Evolutionary conservation across 2,329 filamentous ascomycete species (phyloP).

Genomic region (Phialemonium atrogriseum): DNA sequence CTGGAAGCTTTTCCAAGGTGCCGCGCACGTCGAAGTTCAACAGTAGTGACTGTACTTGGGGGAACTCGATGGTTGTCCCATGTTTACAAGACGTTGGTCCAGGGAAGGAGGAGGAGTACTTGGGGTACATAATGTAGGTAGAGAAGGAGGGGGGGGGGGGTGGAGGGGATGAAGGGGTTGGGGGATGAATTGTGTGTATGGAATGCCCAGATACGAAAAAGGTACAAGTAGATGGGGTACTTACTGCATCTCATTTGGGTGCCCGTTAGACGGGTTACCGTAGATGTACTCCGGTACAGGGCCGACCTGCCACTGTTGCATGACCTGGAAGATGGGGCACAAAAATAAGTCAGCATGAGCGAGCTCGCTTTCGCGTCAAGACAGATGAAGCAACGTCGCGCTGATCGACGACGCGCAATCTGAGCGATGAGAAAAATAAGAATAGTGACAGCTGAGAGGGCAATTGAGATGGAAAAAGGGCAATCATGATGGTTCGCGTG

Average conservation of each 20-base stretch:
- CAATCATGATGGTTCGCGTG: too few species aligned
- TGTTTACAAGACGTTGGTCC: too few species aligned
- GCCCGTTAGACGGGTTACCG: conserved; percentile 36
- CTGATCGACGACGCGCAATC: too few species aligned
- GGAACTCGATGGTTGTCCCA: too few species aligned
- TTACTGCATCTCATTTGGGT: conserved; percentile 51
- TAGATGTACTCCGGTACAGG: conserved; percentile 53
- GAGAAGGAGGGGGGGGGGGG: conserved; percentile 3
- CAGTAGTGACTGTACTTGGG: too few species aligned
- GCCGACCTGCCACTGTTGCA: conserved; percentile 56
- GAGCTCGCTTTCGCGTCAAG: too few species aligned
- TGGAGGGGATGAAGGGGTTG: conserved; percentile 3
- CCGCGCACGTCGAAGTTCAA: too few species aligned
- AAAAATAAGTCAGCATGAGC: too few species aligned
- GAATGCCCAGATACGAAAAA: conserved; percentile 13
- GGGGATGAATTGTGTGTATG: conserved; percentile 5
- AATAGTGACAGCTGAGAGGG: too few species aligned
- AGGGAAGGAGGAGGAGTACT: conserved; percentile 1
- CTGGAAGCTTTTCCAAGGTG: conserved; percentile 3
- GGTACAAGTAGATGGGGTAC: conserved; percentile 28
- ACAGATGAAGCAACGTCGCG: too few species aligned
- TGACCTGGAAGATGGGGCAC: conserved; percentile 35
- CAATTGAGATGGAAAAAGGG: too few species aligned
- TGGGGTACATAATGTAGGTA: conserved; percentile 4
- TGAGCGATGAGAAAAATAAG: too few species aligned